Evolutionary conservation across 306 rosid species (phyloP).

Genomic region (Fragaria iinumae): DNA sequence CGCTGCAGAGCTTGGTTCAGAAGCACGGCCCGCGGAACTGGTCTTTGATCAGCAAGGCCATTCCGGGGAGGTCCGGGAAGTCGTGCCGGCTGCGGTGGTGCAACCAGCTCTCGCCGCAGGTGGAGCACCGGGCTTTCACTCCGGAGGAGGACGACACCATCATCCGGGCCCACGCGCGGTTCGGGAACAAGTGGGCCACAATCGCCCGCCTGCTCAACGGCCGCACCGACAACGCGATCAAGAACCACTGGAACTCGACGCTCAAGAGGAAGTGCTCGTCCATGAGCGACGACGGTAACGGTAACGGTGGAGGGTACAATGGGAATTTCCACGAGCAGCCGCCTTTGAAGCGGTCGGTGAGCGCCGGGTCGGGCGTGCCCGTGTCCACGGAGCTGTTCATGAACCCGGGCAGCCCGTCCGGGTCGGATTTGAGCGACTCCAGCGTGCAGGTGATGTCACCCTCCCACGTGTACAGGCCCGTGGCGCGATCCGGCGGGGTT

Average conservation of each 20-base stretch:
- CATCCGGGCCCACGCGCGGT: constrained; percentile 81
- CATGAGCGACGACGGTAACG: constrained; percentile 26
- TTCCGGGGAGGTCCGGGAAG: constrained; percentile 90
- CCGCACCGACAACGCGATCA: constrained; percentile 94
- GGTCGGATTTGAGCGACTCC: constrained; percentile 89
- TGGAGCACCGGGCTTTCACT: constrained; percentile 86
- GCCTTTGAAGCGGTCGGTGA: constrained; percentile 68
- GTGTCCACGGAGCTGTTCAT: constrained; percentile 57
- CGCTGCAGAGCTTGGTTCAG: constrained; percentile 67
- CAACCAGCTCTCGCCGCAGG: constrained; percentile 94
- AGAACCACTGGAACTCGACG: constrained; percentile 98
- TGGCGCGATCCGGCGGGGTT: constrained; percentile 62
- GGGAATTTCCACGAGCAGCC: constrained; percentile 21
- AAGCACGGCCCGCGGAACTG: constrained; percentile 91
- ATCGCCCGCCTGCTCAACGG: constrained; percentile 86
- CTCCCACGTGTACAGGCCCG: constrained; percentile 59
- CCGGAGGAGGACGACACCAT: constrained; percentile 88
- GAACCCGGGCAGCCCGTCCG: constrained; percentile 81
- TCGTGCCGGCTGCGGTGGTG: constrained; percentile 97
- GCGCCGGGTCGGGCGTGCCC: constrained; percentile 74
- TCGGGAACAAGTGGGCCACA: constrained; percentile 98
- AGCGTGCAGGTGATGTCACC: constrained; percentile 51
- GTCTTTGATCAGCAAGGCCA: constrained; percentile 83
- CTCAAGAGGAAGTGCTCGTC: constrained; percentile 75
- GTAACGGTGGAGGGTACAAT: constrained; percentile 1